phyloP scores from a whole-genome alignment of 352 stramenopile species.

The Phytopythium boreale region DNA sequence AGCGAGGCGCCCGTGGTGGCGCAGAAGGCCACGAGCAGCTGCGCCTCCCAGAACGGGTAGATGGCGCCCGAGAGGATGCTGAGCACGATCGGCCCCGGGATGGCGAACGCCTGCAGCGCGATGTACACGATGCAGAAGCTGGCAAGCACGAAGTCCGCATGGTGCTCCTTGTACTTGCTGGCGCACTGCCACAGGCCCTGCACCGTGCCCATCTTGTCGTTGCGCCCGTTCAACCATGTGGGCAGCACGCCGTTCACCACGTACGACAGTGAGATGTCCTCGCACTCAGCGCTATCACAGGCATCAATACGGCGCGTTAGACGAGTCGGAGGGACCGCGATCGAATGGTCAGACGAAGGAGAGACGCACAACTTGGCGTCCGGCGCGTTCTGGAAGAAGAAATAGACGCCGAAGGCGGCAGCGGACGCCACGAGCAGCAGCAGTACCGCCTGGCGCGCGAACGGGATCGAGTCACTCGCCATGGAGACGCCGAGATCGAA shows the following conservation, averaged over 20 bases:
- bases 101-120: slow-evolving; percentile 83
- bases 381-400: slow-evolving; percentile 68
- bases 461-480: neutral
- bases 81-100: slow-evolving; percentile 83
- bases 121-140: slow-evolving; percentile 89
- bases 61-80: slow-evolving; percentile 87
- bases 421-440: slow-evolving; percentile 41
- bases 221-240: slow-evolving; percentile 73
- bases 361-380: slow-evolving; percentile 62
- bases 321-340: neutral
- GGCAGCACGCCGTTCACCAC: slow-evolving; percentile 77
- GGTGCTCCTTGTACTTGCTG: slow-evolving; percentile 72
- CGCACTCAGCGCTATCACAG: slow-evolving; percentile 59
- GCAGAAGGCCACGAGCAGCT: slow-evolving; percentile 81
- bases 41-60: slow-evolving; percentile 78
- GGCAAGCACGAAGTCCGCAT: slow-evolving; percentile 66
- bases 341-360: slow-evolving; percentile 8
- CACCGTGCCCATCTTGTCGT: slow-evolving; percentile 86
- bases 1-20: slow-evolving; percentile 77
- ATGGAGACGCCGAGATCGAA: neutral
- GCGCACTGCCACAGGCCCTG: slow-evolving; percentile 73
- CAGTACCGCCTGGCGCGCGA: slow-evolving; percentile 25
- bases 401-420: slow-evolving; percentile 44
- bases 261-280: slow-evolving; percentile 71
- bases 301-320: neutral